Base-by-base conservation (phyloP, 257 asterid species). In the Paulownia fortunei region DNA sequence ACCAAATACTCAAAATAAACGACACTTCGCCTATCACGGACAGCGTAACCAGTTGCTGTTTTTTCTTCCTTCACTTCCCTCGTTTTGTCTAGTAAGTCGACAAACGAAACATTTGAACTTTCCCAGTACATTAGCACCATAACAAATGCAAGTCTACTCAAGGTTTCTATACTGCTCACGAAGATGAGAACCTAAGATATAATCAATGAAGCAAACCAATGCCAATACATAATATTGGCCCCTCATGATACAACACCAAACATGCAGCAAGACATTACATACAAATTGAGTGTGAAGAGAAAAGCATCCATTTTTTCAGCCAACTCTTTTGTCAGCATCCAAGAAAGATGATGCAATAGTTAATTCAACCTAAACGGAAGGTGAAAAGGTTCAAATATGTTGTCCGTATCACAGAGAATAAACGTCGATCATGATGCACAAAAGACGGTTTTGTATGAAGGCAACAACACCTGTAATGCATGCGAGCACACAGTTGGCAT, bases 381-480 rank as follows among this genome's bases (percentile, higher is more conserved):
- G 73, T 64, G 55, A 64, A 49, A 21, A 49, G 19, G 30, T 16
- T 59, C 26, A 39, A 16, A 42, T n/a, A 15, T 27, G 18, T 52
- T 34, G 65, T 71, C 82, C 23, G 18, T 18, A 24, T 76, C 46
- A 1, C 52, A 30, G 46, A 18, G 2, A 7, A 77, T 3, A 67
- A 18, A 56, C 60, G 8, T 18, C 61, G 9, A 41, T 0, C 19
- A 4, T 52, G 39, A 69, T 52, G 18, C 61, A 27, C 30, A 37
- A 61, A 46, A 6, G 32, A 11, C 21, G 11, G 2, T 44, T 69
- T 11, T 15, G 12, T 3, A 58, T 39, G 37, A 27, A 60, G 13
- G 36, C 8, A 24, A 47, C 15, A 79, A 49, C 78, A 79, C 74
- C 78, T 62, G 82, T 62, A 19, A 60, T 55, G 51, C 75, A 71